These are phyloP conservation scores for Lodderomyces parapsilosis DNA, from an alignment of 1,139 yeast genomes.

Conservation along the genomic window DNA sequence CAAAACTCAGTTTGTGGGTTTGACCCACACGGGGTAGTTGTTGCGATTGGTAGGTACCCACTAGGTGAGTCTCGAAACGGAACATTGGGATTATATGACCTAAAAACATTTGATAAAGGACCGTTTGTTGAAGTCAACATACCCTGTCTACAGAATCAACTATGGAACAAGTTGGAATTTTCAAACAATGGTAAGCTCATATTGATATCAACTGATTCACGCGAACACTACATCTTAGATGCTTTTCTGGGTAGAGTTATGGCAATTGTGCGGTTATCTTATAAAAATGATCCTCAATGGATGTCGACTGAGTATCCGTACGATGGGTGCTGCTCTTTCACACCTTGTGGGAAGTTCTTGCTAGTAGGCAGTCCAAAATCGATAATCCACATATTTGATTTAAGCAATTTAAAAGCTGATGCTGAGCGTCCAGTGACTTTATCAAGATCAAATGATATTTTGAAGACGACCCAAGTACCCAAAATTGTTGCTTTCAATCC, in stretches of 20 bases:
- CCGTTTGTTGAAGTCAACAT: conserved; percentile 48
- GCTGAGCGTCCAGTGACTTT: conserved; percentile 12
- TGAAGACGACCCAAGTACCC: conserved; percentile 42
- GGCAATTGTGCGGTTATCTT: conserved; percentile 43
- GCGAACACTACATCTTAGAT: conserved; percentile 61
- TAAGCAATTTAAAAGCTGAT: conserved; percentile 34
- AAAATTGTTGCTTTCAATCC: conserved; percentile 77
- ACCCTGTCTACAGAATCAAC: conserved; percentile 23
- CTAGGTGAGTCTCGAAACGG: conserved; percentile 28
- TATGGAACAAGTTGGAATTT: conserved; percentile 74
- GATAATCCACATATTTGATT: conserved; percentile 63
- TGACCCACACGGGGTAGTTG: conserved; percentile 82
- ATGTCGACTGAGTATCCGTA: conserved; percentile 45
- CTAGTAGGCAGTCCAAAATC: conserved; percentile 63
- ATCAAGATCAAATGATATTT: conserved; percentile 16
- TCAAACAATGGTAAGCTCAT: conserved; percentile 77
- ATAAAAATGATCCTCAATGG: conserved; percentile 17
- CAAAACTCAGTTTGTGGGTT: conserved; percentile 61
- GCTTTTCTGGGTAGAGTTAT: conserved; percentile 65
- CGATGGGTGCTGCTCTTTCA: conserved; percentile 63
- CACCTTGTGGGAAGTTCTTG: conserved; percentile 80
- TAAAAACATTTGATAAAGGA: conserved; percentile 53
- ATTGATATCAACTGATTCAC: conserved; percentile 60
- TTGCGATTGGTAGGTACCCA: conserved; percentile 61
- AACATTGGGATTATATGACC: conserved; percentile 60